Conservation (phyloP, 257 asterid species). For the Solanum pennellii region DNA sequence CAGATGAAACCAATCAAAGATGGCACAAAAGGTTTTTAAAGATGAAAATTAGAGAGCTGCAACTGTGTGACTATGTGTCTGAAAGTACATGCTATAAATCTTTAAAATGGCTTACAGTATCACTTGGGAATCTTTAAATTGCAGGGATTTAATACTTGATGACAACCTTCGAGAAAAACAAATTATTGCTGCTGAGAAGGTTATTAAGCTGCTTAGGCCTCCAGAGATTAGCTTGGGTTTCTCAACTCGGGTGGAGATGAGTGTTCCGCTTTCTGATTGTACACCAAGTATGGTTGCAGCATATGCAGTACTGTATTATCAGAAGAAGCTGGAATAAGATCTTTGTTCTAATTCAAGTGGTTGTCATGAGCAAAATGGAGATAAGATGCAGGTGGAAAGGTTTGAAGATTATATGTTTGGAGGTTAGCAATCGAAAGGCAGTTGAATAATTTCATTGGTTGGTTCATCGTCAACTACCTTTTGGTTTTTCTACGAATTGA, state of each 20-base stretch:
- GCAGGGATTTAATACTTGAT: slow-evolving; percentile 48
- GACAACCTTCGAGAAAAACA: slow-evolving; percentile 52
- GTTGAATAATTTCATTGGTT: not conserved
- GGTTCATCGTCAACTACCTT: not conserved
- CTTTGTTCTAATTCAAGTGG: not conserved
- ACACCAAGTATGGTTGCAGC: slow-evolving; percentile 81
- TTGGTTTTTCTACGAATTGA: not conserved
- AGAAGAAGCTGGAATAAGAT: not conserved
- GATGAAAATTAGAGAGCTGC: not conserved
- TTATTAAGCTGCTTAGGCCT: slow-evolving; percentile 42
- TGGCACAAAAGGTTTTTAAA: not conserved
- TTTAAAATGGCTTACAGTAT: not conserved
- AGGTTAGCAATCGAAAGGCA: not conserved
- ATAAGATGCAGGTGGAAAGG: not conserved
- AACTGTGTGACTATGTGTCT: not conserved
- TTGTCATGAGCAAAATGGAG: not conserved
- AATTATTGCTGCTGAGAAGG: slow-evolving; percentile 44
- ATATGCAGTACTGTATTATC: slow-evolving; percentile 35
- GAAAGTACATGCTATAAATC: not conserved
- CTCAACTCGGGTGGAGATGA: slow-evolving; percentile 1
- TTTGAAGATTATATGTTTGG: too few species aligned
- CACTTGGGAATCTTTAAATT: not conserved
- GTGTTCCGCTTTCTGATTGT: slow-evolving; percentile 1
- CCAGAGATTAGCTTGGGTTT: not conserved
- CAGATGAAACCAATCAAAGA: not conserved